Conservation (phyloP, 2,329 filamentous ascomycete species). For the Aureobasidium mangrovei region DNA sequence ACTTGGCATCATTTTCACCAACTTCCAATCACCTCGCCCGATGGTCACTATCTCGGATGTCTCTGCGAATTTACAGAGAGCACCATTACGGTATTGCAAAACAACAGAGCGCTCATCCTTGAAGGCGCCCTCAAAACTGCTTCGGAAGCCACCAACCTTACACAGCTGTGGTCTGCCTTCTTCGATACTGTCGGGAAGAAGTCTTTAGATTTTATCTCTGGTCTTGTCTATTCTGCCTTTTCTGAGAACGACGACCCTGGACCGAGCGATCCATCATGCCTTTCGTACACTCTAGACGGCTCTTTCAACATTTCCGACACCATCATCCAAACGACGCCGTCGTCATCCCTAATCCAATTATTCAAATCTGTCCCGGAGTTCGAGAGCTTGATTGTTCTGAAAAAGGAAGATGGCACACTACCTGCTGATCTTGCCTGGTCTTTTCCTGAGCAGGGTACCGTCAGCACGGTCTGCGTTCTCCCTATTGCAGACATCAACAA, state of each 20-base stretch:
- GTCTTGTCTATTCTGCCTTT: not conserved
- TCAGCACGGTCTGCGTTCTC: constrained; percentile 4
- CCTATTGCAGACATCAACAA: constrained; percentile 22
- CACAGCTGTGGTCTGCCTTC: not conserved
- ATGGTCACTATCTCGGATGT: constrained; percentile 12
- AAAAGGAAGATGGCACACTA: not conserved
- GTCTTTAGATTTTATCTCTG: not conserved
- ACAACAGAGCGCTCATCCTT: not conserved
- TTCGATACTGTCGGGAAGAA: not conserved
- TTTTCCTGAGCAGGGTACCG: not conserved
- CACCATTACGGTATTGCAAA: not conserved
- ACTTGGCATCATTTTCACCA: constrained; percentile 23
- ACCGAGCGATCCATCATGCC: not conserved
- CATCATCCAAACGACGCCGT: constrained; percentile 1
- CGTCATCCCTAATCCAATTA: not conserved
- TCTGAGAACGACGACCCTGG: not conserved
- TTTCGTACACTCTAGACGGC: constrained; percentile 16
- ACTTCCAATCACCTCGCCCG: constrained; percentile 20
- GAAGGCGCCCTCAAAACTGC: not conserved
- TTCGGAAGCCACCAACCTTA: not conserved
- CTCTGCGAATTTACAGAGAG: constrained; percentile 14
- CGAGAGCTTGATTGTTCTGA: not conserved
- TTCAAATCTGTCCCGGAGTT: constrained; percentile 4
- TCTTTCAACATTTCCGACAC: not conserved
- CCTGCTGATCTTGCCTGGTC: constrained; percentile 5